Base-by-base conservation (phyloP, 441 rosid species). In the Populus hybrid region DNA sequence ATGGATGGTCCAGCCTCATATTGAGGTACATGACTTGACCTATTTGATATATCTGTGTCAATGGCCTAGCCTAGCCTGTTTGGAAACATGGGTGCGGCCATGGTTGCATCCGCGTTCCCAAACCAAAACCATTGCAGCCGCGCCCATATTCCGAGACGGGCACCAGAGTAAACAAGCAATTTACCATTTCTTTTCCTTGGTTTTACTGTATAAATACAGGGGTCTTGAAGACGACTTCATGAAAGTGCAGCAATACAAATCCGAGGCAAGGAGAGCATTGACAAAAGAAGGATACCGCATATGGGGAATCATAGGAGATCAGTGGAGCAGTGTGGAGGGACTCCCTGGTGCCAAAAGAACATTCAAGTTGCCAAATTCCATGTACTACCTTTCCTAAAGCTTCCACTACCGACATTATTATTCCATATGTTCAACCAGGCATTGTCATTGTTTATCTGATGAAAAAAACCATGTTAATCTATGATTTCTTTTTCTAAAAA, bases 291-390 rank as follows among this genome's bases (percentile, higher is more conserved):
- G 97, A 18, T 93, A 89, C 83, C 86, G 92, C 71, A 87, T 94
- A 2, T 91, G 93, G 95, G 97, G 92, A 65, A 89, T 88, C 45
- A 79, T 90, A 78, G 97, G 94, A 78, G 95, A 92, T 73, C 98
- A 94, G 63, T 91, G 93, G 94, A 93, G 92, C 85, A 93, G 97
- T 29, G 75, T 94, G 11, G 82, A 80, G 53, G 97, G 98, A 16
- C 90, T 87, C 31, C 95, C 97, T 1, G 67, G 28, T 74, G 89
- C 95, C 12, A 84, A 87, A 79, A 89, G 97, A 82, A 87, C 93
- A 65, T 94, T 94, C 89, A 94, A 94, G 89, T 89, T 94, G 42
- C 98, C 97, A 40, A 94, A 94, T 86, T 91, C 98, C 67, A 87
- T 91, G 66, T 91, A 94, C 78, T 89, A 89, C 75, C 71, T 88